Evolutionary conservation across 1,284 basidiomycete species (phyloP).

Genomic region (Heterobasidion annosum): DNA sequence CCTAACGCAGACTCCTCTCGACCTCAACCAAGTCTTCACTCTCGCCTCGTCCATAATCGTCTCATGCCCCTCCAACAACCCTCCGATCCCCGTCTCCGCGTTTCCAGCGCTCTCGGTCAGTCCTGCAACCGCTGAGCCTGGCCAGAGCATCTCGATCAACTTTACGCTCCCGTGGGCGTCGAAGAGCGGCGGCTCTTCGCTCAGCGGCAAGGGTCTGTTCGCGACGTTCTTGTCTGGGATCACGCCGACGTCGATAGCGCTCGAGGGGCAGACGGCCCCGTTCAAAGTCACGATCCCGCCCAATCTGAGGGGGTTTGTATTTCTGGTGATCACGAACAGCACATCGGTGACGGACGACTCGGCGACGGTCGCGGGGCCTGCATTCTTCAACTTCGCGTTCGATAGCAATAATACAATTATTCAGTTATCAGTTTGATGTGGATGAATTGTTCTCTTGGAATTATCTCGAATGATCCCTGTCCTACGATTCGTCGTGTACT

Average conservation of each 20-base stretch:
- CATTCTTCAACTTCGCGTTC: constrained; percentile 4
- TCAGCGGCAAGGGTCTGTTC: neutral
- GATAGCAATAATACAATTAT: constrained; percentile 2
- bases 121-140: constrained; percentile 14
- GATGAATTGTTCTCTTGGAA: neutral
- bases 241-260: neutral
- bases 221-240: constrained; percentile 2
- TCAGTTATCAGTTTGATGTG: neutral
- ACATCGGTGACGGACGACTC: constrained; percentile 1
- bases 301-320: neutral
- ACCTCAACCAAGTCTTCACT: constrained; percentile 9
- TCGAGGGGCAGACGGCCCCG: neutral
- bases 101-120: constrained; percentile 25
- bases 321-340: constrained; percentile 2
- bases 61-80: constrained; percentile 29
- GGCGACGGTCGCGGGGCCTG: constrained; percentile 4
- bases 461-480: no score
- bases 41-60: constrained; percentile 14
- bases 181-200: neutral
- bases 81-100: constrained; percentile 26
- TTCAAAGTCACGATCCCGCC: constrained; percentile 2
- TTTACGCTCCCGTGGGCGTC: neutral
- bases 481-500: no score
- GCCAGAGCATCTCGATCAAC: constrained; percentile 19
- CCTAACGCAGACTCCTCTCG: constrained; percentile 7